Base-by-base conservation (phyloP, 345 rosid genomes). In the Eucalyptus grandis region DNA sequence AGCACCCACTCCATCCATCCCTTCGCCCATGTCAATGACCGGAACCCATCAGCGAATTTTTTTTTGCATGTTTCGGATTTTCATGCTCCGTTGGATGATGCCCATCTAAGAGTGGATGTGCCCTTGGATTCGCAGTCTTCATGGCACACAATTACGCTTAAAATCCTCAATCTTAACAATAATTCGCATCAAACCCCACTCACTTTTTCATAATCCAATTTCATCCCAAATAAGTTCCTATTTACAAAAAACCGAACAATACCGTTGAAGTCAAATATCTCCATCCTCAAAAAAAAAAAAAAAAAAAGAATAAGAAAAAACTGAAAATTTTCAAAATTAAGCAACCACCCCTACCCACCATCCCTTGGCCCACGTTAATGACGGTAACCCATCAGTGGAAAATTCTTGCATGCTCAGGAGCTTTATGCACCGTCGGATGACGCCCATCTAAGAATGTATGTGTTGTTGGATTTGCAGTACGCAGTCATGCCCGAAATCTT, bases 291-390 rank as follows among this genome's bases (percentile, higher is more conserved):
- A 16, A 67, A 62, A 27, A 15, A 6, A 1, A 34, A 37, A 27
- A 30, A 1, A n/a, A 15, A 1, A 1, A 43, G 43, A 30, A 30
- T 0, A n/a, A 15, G 5, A 15, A 62, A 14, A 9, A 10, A 31
- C 10, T 9, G 81, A 31, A 69, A 37, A 69, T 8, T 69, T 69
- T 31, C 21, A 5, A 69, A 69, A 69, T 69, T 8, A 69, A 69
- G 43, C 43, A 69, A 1, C 43, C 22, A 5, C 40, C 21, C 80
- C 43, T 0, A 3, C 13, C 46, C 46, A 72, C 46, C 46, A 72
- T 72, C 46, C 46, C 27, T 19, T 4, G 27, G 46, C 27, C 7
- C 46, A 37, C 26, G 27, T 11, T 19, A 37, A 37, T 22, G 4
- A 37, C 6, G 6, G 17, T 72, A 3, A 37, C 14, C 26, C 82